These are phyloP conservation scores for Boletellus sp. DNA, from an alignment of 768 basidiomycete species.

Conservation along the genomic window DNA sequence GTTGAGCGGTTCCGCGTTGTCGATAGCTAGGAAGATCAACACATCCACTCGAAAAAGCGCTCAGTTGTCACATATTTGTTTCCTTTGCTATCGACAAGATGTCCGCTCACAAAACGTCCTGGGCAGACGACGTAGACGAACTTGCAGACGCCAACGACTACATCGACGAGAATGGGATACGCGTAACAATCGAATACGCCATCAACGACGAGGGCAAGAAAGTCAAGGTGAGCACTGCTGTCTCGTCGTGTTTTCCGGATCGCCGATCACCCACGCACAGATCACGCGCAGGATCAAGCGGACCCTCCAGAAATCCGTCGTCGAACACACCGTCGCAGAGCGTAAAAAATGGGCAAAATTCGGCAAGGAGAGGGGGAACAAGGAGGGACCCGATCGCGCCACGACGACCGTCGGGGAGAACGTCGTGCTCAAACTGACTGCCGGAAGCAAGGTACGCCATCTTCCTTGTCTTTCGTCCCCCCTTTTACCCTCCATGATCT, in stretches of 20 bases:
- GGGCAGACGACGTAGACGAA: slow-evolving; percentile 87
- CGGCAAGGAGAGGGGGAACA: slow-evolving; percentile 83
- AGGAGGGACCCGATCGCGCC: slow-evolving; percentile 84
- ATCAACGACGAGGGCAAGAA: slow-evolving; percentile 92
- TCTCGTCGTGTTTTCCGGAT: neutral
- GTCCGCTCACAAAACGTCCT: slow-evolving; percentile 59
- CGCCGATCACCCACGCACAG: slow-evolving; percentile 36
- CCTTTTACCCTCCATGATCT: neutral
- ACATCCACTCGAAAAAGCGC: too few relatives aligned
- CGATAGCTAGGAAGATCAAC: too few relatives aligned
- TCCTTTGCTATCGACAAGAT: slow-evolving; percentile 13
- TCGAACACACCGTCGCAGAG: slow-evolving; percentile 93
- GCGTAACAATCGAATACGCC: slow-evolving; percentile 77
- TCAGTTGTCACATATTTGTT: slow-evolving; percentile 19
- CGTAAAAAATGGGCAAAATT: slow-evolving; percentile 94
- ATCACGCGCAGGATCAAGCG: slow-evolving; percentile 85
- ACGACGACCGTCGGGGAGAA: slow-evolving; percentile 90
- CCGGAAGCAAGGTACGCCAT: slow-evolving; percentile 57
- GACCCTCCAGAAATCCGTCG: slow-evolving; percentile 82
- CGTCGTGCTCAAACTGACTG: slow-evolving; percentile 57
- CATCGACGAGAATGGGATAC: slow-evolving; percentile 82
- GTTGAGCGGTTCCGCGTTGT: too few relatives aligned
- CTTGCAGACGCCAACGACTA: slow-evolving; percentile 64
- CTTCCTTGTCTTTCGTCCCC: neutral
- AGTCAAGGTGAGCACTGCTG: slow-evolving; percentile 63